A percentile compares a stretch with the other conserved stretches of the same genome.
Conservation (phyloP, 306 rosid species). For the Mimosa bimucronata region DNA sequence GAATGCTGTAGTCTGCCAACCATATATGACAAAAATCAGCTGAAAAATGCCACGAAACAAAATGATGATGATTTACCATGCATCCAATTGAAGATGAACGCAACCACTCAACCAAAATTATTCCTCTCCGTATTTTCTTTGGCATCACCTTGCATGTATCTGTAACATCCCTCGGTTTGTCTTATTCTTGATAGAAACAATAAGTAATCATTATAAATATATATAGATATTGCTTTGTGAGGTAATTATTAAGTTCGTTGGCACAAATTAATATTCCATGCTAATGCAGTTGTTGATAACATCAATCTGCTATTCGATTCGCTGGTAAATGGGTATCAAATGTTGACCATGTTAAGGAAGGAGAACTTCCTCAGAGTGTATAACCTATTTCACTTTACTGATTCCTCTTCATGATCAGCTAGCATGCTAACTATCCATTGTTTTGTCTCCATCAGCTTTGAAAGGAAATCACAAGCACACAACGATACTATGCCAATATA, state of each 20-base stretch:
- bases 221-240: not conserved
- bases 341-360: not conserved
- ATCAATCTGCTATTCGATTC: not conserved
- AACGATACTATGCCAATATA: not conserved
- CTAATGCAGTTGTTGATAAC: not conserved
- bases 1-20: constrained; percentile 23
- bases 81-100: not conserved
- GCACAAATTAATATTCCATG: not conserved
- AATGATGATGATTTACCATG: constrained; percentile 9
- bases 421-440: not conserved
- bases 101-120: constrained; percentile 8
- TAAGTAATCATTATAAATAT: too few relatives aligned
- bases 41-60: constrained; percentile 20
- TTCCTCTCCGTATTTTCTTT: not conserved
- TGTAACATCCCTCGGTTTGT: not conserved
- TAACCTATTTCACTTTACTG: not conserved
- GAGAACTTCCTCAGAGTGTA: not conserved
- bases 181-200: not conserved
- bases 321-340: not conserved
- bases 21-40: constrained; percentile 34
- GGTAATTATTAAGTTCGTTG: not conserved
- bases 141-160: not conserved
- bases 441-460: not conserved
- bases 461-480: not conserved
- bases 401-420: not conserved